Percentiles rank a stretch among this genome's conserved stretches.
Evolutionary conservation across 306 rosid genomes (phyloP).

Genomic region (Vicia faba): DNA sequence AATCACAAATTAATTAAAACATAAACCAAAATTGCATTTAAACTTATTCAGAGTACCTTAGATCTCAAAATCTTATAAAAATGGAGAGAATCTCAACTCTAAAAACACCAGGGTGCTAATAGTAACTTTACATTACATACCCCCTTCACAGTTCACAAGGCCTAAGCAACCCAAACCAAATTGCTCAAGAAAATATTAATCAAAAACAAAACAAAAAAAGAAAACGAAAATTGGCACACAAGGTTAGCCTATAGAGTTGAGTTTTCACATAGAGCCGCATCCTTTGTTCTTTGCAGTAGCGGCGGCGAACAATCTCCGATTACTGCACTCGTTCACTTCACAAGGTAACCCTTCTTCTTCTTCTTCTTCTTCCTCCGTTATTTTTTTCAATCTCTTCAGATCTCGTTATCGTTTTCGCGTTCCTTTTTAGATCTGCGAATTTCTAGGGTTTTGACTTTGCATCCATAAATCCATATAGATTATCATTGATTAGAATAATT

Average conservation of each 20-base stretch:
- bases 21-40: no score
- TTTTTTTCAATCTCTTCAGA: not conserved
- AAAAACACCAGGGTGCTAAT: not conserved
- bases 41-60: no score
- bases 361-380: no score
- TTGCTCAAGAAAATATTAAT: not conserved
- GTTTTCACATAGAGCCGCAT: constrained; percentile 21
- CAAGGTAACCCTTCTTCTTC: constrained; percentile 32
- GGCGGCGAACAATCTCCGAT: constrained; percentile 8
- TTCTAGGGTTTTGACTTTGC: constrained; percentile 34
- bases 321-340: constrained; percentile 13
- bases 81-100: no score
- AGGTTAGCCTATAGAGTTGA: not conserved
- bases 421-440: constrained; percentile 45
- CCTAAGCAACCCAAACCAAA: not conserved
- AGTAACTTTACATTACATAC: no score
- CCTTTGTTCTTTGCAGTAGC: not conserved
- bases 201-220: not conserved
- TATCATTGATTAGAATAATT: not conserved
- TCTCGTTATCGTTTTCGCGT: not conserved
- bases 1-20: no score
- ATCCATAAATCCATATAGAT: not conserved
- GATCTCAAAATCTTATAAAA: no score
- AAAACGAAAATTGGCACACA: not conserved
- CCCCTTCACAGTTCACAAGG: no score